Percentiles rank a stretch among this genome's conserved stretches.
Conservation (phyloP, 768 basidiomycete species). For the Serendipita sp. region DNA sequence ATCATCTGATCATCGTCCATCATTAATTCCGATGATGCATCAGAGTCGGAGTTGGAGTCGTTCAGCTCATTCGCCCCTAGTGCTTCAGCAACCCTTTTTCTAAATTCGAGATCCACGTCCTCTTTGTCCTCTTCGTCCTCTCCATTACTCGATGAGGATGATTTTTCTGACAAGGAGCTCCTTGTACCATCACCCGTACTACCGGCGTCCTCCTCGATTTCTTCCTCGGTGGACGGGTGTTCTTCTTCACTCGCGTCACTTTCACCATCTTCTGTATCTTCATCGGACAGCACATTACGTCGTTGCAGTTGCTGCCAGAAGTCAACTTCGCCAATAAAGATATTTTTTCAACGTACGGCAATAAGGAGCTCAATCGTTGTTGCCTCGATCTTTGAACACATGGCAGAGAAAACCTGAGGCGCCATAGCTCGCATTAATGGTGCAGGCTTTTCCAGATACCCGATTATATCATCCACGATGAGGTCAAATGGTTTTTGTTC, state of each 20-base stretch:
- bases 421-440: slow-evolving; percentile 66
- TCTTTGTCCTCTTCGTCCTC: slow-evolving; percentile 40
- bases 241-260: slow-evolving; percentile 23
- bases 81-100: slow-evolving; percentile 48
- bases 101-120: slow-evolving; percentile 36
- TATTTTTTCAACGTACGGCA: slow-evolving; percentile 35
- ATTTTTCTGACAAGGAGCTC: slow-evolving; percentile 12
- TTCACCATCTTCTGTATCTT: slow-evolving; percentile 18
- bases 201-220: slow-evolving; percentile 14
- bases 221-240: slow-evolving; percentile 18
- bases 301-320: slow-evolving; percentile 63
- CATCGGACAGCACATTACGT: slow-evolving; percentile 26
- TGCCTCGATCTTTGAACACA: slow-evolving; percentile 48
- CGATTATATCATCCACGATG: slow-evolving; percentile 79
- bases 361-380: slow-evolving; percentile 70
- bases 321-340: slow-evolving; percentile 7
- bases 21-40: slow-evolving; percentile 29
- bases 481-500: slow-evolving; percentile 58
- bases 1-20: slow-evolving; percentile 99
- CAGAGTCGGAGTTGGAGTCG: slow-evolving; percentile 38
- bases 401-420: slow-evolving; percentile 60
- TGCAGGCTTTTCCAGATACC: slow-evolving; percentile 70
- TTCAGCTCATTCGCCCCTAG: slow-evolving; percentile 43
- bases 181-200: slow-evolving; percentile 18
- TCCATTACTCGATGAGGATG: slow-evolving; percentile 8